Base-by-base conservation (phyloP, 495 filamentous ascomycete genomes). In the Aspergillus homomorphus region DNA sequence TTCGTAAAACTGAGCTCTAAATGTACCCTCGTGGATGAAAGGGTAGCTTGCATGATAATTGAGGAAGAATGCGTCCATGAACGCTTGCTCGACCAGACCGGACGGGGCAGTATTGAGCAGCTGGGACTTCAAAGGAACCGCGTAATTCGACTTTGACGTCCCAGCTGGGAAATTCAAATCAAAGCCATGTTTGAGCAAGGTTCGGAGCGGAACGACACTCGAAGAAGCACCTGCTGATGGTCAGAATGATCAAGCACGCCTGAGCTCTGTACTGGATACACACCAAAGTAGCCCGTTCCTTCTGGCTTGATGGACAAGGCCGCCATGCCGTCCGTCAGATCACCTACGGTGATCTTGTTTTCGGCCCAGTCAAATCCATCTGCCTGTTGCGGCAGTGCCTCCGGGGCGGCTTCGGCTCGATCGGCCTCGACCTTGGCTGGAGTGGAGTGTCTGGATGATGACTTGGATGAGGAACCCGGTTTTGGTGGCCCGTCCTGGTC, bases 351-450 rank as follows among this genome's bases (percentile, higher is more conserved):
- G 22, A 77, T 72, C 52, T 75, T 70, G 44, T 75, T 77, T 53
- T 81, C 78, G 1, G 76, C 73, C 78, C 78, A 81, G 57, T 81
- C 78, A 66, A 81, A 81, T 18, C 77, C 78, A 69, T 80, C 77
- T 14, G 77, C 76, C 61, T 78, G 76, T 45, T 76, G 74, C 7
- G 78, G 78, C 21, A 80, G 63, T 49, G 75, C 74, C 61, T 80
- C 77, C 26, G 74, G 71, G 15, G 73, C 70, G 22, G 75, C 65
- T 49, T 77, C 74, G 16, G 70, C 61, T n/a, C 69, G 64, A 51
- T 74, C 72, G 24, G 65, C 64, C 51, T 76, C 73, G 23, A 68
- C 58, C 41, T 69, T 76, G 19, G 69, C 73, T 21, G 70, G 70
- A 7, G 71, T 73, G 20, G 73, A 74, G 57, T 74, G 74, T 53